Evolutionary conservation across 2,329 filamentous ascomycete genomes (phyloP).

Genomic region (Penicillium sp.): DNA sequence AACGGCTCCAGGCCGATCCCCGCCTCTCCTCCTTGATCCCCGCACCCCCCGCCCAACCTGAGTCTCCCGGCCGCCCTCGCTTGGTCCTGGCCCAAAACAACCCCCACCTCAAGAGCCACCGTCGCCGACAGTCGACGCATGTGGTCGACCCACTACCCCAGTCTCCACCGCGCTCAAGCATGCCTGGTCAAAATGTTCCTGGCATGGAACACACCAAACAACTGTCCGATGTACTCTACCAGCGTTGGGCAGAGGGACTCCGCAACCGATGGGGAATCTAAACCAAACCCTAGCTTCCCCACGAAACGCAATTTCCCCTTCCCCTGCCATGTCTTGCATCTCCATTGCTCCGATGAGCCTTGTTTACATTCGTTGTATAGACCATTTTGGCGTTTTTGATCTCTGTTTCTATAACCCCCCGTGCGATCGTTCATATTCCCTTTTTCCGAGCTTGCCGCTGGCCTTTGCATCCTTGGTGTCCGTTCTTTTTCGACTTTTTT

Average conservation of each 20-base stretch:
- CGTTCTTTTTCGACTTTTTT: constrained; percentile 26
- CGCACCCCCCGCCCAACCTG: constrained; percentile 40
- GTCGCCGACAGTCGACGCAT: constrained; percentile 64
- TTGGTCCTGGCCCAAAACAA: constrained; percentile 81
- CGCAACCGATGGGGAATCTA: constrained; percentile 67
- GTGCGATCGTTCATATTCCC: constrained; percentile 6
- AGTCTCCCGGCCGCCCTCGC: constrained; percentile 62
- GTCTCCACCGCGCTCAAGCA: constrained; percentile 48
- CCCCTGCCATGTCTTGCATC: constrained; percentile 1
- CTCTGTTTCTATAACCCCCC: constrained; percentile 29
- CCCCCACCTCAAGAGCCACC: constrained; percentile 81
- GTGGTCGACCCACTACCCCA: constrained; percentile 44
- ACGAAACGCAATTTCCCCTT: background rate
- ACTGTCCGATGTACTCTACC: constrained; percentile 87
- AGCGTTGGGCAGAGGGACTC: constrained; percentile 85
- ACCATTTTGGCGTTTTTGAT: constrained; percentile 35
- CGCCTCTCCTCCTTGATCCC: constrained; percentile 50
- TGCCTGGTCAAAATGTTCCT: constrained; percentile 64
- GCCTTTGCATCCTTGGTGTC: constrained; percentile 34
- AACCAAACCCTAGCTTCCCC: background rate
- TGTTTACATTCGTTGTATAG: constrained; percentile 39
- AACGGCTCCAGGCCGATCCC: constrained; percentile 65
- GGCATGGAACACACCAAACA: constrained; percentile 94
- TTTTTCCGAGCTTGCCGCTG: constrained; percentile 22
- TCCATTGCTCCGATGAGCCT: constrained; percentile 11